Evolutionary conservation across 352 stramenopile genomes (phyloP).

Genomic region (Globisporangium middletonii): DNA sequence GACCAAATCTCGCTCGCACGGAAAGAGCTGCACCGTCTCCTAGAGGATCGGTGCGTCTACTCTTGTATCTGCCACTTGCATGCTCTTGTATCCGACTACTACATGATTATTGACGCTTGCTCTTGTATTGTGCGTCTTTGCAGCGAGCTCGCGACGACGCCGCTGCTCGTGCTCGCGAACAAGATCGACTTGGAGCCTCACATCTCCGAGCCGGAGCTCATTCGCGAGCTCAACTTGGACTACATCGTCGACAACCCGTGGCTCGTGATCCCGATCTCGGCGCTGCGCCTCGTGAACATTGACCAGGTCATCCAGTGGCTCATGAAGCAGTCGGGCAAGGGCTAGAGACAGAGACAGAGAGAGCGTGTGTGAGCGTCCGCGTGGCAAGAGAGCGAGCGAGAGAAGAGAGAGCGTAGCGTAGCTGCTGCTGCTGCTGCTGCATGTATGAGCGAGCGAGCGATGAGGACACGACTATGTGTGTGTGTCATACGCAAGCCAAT

Average conservation of each 20-base stretch:
- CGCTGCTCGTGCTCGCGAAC: conserved; percentile 96
- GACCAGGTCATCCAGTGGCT: conserved; percentile 97
- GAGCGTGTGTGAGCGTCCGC: conserved; percentile 2
- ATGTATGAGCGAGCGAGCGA: conserved; percentile 4
- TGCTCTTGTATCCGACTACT: conserved; percentile 1
- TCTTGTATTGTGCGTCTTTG: conserved; percentile 4
- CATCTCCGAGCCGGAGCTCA: conserved; percentile 87
- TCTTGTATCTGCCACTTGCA: conserved; percentile 1
- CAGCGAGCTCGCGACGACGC: conserved; percentile 87
- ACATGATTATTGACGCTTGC: not conserved
- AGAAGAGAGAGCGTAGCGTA: not conserved
- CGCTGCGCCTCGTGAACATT: conserved; percentile 95
- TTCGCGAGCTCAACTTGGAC: conserved; percentile 95
- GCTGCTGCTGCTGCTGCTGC: not conserved
- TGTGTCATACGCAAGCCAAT: too few relatives aligned
- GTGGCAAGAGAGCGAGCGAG: not conserved
- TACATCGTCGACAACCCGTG: conserved; percentile 98
- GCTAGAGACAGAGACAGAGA: conserved; percentile 27
- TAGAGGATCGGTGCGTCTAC: conserved; percentile 91
- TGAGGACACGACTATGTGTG: not conserved
- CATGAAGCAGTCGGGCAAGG: conserved; percentile 92
- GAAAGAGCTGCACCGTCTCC: conserved; percentile 90
- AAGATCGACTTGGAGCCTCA: conserved; percentile 98
- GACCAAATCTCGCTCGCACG: conserved; percentile 93
- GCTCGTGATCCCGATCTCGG: conserved; percentile 98